Evolutionary conservation across 225 moss, liverwort and hornwort genomes (phyloP).

Genomic region (Ulota crispa): DNA sequence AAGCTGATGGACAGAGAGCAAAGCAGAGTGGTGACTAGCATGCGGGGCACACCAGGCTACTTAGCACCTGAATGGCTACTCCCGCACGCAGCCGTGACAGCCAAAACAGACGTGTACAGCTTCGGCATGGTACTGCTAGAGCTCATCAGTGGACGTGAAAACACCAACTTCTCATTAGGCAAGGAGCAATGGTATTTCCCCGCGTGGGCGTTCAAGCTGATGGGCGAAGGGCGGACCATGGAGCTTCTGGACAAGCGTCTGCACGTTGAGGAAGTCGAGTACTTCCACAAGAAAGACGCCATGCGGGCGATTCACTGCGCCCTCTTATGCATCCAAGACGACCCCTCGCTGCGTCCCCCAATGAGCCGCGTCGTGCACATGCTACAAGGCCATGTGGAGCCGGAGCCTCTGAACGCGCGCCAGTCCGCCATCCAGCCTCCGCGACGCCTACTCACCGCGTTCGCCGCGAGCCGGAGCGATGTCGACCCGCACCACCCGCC

Average conservation of each 20-base stretch:
- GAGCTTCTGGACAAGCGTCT: conserved; percentile 65
- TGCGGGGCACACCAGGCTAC: conserved; percentile 64
- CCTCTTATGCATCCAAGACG: conserved; percentile 63
- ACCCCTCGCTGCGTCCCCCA: conserved; percentile 52
- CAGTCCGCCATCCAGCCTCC: conserved; percentile 46
- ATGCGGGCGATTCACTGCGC: conserved; percentile 53
- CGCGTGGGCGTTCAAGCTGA: conserved; percentile 57
- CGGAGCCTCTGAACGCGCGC: conserved; percentile 37
- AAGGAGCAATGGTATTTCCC: conserved; percentile 63
- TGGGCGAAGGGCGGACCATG: conserved; percentile 44
- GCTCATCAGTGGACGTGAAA: conserved; percentile 66
- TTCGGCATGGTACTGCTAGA: conserved; percentile 73
- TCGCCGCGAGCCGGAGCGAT: conserved; percentile 53
- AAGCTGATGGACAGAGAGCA: conserved; percentile 62
- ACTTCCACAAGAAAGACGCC: conserved; percentile 46
- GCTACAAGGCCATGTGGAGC: conserved; percentile 63
- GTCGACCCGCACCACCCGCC: conserved; percentile 27
- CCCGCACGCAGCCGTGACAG: conserved; percentile 46
- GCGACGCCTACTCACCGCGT: conserved; percentile 45
- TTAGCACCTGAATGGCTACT: conserved; percentile 65
- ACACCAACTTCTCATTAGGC: conserved; percentile 45
- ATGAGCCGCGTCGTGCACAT: conserved; percentile 64
- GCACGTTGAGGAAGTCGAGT: conserved; percentile 43
- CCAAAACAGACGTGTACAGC: conserved; percentile 76
- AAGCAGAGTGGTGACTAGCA: conserved; percentile 52